Evolutionary conservation across 352 stramenopile genomes (phyloP).

Genomic region (Pythium periplocum): DNA sequence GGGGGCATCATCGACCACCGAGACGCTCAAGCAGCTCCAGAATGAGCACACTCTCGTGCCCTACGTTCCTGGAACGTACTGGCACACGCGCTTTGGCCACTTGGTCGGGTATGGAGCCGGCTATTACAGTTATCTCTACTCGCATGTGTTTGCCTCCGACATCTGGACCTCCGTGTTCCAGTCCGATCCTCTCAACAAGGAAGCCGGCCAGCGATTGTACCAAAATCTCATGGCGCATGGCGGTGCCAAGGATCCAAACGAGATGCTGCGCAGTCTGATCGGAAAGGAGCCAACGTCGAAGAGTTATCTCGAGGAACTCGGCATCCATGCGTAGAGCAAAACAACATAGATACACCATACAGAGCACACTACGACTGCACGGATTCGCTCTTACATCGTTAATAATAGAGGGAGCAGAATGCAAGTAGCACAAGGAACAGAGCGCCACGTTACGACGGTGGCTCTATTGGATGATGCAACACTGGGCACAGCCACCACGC

Average conservation of each 20-base stretch:
- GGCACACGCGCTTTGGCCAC: constrained; percentile 86
- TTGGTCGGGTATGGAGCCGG: constrained; percentile 87
- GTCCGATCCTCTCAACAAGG: constrained; percentile 47
- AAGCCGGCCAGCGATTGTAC: constrained; percentile 57
- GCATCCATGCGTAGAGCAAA: constrained; percentile 20
- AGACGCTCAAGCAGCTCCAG: constrained; percentile 59
- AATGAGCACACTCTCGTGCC: constrained; percentile 68
- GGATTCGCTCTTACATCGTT: no score
- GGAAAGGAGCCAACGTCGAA: constrained; percentile 43
- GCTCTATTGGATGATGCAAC: constrained; percentile 67
- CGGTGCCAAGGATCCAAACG: constrained; percentile 84
- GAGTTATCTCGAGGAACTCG: constrained; percentile 73
- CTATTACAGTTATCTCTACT: constrained; percentile 92
- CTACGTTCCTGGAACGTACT: constrained; percentile 73
- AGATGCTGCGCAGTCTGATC: constrained; percentile 72
- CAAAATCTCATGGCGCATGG: constrained; percentile 78
- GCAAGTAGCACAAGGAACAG: no score
- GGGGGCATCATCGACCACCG: constrained; percentile 37
- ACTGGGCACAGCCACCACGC: constrained; percentile 47
- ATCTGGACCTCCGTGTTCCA: constrained; percentile 82
- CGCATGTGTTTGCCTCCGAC: constrained; percentile 84
- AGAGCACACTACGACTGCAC: constrained; percentile 3
- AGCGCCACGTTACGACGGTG: background rate
- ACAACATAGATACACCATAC: background rate
- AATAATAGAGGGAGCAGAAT: no score